A percentile compares a stretch with the other conserved stretches of the same genome.
Conservation (phyloP, 306 rosid genomes). For the Lathyrus oleraceus region DNA sequence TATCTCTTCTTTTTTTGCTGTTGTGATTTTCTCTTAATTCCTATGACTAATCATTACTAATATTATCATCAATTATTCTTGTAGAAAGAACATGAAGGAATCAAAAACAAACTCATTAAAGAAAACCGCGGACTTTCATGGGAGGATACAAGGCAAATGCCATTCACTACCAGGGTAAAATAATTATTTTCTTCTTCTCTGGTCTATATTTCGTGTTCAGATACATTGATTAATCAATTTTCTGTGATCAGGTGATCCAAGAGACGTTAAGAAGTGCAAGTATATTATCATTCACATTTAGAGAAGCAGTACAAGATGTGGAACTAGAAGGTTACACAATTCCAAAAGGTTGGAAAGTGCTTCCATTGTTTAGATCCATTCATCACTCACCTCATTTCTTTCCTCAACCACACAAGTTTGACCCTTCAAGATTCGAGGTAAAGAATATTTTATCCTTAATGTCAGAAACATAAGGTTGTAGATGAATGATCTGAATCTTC, state of each 20-base stretch:
- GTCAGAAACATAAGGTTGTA: conserved; percentile 53
- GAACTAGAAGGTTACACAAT: conserved; percentile 79
- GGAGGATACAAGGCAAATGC: conserved; percentile 34
- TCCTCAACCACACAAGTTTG: conserved; percentile 83
- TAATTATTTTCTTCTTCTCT: not conserved
- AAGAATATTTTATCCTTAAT: conserved; percentile 38
- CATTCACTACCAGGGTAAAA: not conserved
- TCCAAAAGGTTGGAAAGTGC: conserved; percentile 97
- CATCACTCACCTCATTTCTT: conserved; percentile 75
- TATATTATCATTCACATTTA: conserved; percentile 84
- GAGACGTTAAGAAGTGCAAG: conserved; percentile 88
- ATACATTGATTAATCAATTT: too few species aligned
- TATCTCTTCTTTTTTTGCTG: not conserved
- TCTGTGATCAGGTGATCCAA: conserved; percentile 59
- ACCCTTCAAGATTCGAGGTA: conserved; percentile 93
- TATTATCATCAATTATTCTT: not conserved
- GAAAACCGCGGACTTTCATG: conserved; percentile 71
- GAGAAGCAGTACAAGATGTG: conserved; percentile 85
- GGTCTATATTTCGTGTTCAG: too few species aligned
- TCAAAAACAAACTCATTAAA: conserved; percentile 32
- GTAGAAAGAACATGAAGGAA: conserved; percentile 81
- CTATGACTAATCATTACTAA: not conserved
- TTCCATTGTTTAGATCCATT: conserved; percentile 91
- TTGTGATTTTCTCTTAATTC: not conserved
- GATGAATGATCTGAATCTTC: conserved; percentile 41